Conservation (phyloP, 192 early-diverging fungal species). For the Podila epigama region DNA sequence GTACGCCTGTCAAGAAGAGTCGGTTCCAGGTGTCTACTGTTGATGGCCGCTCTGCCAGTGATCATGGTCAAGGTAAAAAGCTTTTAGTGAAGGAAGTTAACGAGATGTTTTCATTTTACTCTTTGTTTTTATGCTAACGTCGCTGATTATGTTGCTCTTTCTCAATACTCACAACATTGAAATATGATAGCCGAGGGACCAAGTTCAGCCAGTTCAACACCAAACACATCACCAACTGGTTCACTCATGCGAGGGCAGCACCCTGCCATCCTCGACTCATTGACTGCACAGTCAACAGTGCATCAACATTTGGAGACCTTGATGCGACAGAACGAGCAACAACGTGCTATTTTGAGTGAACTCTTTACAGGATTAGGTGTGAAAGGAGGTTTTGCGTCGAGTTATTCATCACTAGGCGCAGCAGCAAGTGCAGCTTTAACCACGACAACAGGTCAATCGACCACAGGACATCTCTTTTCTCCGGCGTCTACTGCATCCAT, state of each 20-base stretch:
- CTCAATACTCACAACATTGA: too few relatives aligned
- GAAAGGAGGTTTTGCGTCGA: not conserved
- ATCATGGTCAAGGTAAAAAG: conserved; percentile 1
- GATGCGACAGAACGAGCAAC: conserved; percentile 52
- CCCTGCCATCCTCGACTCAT: conserved; percentile 13
- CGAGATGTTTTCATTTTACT: not conserved
- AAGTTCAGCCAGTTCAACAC: conserved; percentile 33
- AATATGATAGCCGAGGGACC: conserved; percentile 4
- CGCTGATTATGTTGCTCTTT: too few relatives aligned
- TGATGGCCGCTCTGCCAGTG: conserved; percentile 7
- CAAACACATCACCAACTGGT: conserved; percentile 41
- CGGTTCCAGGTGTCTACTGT: conserved; percentile 44
- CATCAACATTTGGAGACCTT: conserved; percentile 41
- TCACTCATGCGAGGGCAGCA: conserved; percentile 45
- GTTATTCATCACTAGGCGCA: not conserved
- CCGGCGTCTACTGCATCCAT: too few relatives aligned
- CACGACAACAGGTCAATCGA: conserved; percentile 1
- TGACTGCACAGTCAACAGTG: conserved; percentile 9
- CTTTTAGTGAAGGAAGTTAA: conserved; percentile 4
- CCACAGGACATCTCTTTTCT: too few relatives aligned
- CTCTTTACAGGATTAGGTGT: conserved; percentile 15
- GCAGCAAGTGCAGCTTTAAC: not conserved
- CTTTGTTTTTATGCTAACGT: conserved; percentile 3
- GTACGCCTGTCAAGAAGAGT: conserved; percentile 24
- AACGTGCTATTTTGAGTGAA: conserved; percentile 45